Base-by-base conservation (phyloP, 129 eudicot species). In the Escallonia rubra region DNA sequence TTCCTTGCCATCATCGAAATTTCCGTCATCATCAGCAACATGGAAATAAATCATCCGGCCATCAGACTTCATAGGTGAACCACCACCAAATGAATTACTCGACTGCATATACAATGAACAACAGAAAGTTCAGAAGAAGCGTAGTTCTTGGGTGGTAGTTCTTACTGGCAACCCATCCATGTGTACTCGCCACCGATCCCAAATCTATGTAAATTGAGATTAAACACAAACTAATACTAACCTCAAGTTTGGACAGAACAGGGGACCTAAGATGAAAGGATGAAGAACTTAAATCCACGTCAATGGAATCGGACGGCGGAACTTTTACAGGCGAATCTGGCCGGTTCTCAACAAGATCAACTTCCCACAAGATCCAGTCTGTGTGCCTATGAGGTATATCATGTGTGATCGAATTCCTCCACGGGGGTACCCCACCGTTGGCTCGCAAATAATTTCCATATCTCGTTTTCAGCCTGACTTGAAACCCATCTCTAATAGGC, bases 341-440 rank as follows among this genome's bases (percentile, higher is more conserved):
- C 41, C 80, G 68, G 40, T 23, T 65, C 11, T 85, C 91, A 70
- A 85, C 75, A 79, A 63, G 59, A 65, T 81, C 95, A 67, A 83
- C 85, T 57, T 81, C 87, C 95, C 90, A 87, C 12, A 87, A 40
- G 39, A 87, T 58, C 95, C 87, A 83, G 73, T 76, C 77, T 2
- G 63, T 77, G 49, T 84, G 88, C 14, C 78, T 76, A 45, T 75
- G 70, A 41, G 95, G 95, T 39, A 87, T 77, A 54, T 81, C 90
- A 64, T 87, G 95, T 0, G 95, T 83, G 8, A 87, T 53, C 47
- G 95, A 87, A 59, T 81, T 83, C n/a, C 95, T 67, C 85, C 86
- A 83, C 2, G 95, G 90, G 14, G 95, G 90, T 8, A 87, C 48
- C 61, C 87, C 90, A 12, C 81, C 81, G 15, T 87, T 87, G 0